Percentiles rank a stretch among this genome's conserved stretches.
Evolutionary conservation across 306 rosid species (phyloP).

Genomic region (Vachellia collinsii): DNA sequence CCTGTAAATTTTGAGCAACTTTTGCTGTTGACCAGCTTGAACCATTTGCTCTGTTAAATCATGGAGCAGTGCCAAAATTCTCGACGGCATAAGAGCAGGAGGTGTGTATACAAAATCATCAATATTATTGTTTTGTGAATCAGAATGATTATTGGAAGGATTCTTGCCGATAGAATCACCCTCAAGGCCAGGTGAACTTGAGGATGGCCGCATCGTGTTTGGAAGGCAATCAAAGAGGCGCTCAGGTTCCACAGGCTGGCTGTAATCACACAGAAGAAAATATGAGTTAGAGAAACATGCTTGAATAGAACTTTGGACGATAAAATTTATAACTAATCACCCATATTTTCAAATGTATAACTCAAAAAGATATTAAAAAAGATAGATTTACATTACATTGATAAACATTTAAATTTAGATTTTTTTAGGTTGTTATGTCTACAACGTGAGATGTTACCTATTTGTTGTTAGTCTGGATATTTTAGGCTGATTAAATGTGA

Average conservation of each 20-base stretch:
- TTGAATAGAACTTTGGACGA: constrained; percentile 5
- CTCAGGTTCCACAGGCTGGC: constrained; percentile 99
- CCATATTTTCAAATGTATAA: constrained; percentile 2
- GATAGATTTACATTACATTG: too few relatives aligned
- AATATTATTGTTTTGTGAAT: constrained; percentile 52
- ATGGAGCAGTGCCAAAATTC: constrained; percentile 79
- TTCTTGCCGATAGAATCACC: constrained; percentile 59
- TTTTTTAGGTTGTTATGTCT: too few relatives aligned
- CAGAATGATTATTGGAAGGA: constrained; percentile 62
- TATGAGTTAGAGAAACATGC: neutral
- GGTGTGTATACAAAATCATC: constrained; percentile 87
- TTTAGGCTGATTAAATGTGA: neutral
- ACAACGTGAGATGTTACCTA: neutral
- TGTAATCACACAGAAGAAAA: constrained; percentile 45
- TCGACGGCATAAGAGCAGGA: constrained; percentile 84
- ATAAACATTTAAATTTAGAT: too few relatives aligned
- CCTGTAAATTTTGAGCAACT: constrained; percentile 79
- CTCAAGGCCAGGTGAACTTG: constrained; percentile 79
- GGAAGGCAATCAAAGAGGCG: constrained; percentile 95
- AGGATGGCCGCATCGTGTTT: constrained; percentile 81
- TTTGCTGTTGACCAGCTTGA: constrained; percentile 88
- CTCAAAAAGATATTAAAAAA: neutral
- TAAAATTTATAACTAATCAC: constrained; percentile 5
- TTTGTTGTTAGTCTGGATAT: neutral
- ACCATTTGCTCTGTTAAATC: constrained; percentile 90